Conservation (phyloP, 345 rosid species). For the Arabidopsis thaliana region DNA sequence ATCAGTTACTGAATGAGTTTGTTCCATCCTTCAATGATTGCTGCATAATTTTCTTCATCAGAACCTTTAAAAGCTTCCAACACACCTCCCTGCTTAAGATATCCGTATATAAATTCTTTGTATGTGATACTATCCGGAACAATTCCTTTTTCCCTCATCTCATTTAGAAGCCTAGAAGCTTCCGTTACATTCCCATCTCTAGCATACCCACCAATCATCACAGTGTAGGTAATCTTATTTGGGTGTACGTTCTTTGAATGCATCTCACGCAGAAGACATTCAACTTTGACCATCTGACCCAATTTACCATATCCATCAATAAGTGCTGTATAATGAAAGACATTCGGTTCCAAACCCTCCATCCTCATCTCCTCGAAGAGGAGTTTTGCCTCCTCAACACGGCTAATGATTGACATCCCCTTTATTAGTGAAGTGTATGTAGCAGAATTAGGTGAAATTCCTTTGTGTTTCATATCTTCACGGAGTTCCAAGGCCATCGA, state of each 20-base stretch:
- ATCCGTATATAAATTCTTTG: constrained; percentile 62
- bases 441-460: constrained; percentile 53
- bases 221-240: constrained; percentile 78
- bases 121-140: constrained; percentile 66
- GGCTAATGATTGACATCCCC: constrained; percentile 64
- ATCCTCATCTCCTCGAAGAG: constrained; percentile 66
- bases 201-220: constrained; percentile 67
- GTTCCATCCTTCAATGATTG: constrained; percentile 61
- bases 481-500: constrained; percentile 56
- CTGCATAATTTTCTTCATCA: constrained; percentile 72
- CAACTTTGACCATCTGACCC: constrained; percentile 69
- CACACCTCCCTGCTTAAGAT: constrained; percentile 63
- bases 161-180: constrained; percentile 64
- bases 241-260: constrained; percentile 54
- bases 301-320: constrained; percentile 73
- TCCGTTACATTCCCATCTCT: constrained; percentile 61
- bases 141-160: constrained; percentile 67
- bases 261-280: constrained; percentile 65
- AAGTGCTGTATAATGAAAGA: constrained; percentile 75
- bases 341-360: constrained; percentile 68
- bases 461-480: constrained; percentile 68
- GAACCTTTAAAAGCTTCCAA: constrained; percentile 60
- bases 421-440: constrained; percentile 77
- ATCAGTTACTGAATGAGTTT: constrained; percentile 39
- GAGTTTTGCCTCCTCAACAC: constrained; percentile 57